phyloP scores from a whole-genome alignment of 2,329 filamentous ascomycete genomes.

The Cordyceps militaris region DNA sequence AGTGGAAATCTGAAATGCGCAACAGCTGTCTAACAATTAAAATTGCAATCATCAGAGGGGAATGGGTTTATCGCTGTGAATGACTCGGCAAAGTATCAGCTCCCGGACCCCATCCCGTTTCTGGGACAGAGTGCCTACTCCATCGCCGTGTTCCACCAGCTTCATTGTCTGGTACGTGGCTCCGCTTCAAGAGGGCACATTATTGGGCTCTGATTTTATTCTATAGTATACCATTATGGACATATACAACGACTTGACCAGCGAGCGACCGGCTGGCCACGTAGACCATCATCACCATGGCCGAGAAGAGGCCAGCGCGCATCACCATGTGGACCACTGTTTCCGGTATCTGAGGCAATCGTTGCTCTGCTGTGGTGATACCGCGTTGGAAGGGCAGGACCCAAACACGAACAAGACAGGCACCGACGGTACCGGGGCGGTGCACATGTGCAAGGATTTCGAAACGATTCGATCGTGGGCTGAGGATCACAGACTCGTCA shows the following conservation, averaged over 20 bases:
- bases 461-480: not conserved
- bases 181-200: not conserved
- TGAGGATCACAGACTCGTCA: not conserved
- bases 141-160: not conserved
- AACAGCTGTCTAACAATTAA: not conserved
- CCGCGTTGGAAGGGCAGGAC: not conserved
- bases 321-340: not conserved
- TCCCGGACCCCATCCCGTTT: not conserved
- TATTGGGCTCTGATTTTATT: not conserved
- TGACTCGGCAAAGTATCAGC: not conserved
- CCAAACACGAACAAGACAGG: not conserved
- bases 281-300: not conserved
- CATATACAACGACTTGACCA: not conserved
- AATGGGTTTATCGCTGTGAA: not conserved
- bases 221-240: not conserved
- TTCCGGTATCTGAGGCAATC: not conserved
- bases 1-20: not conserved
- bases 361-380: not conserved
- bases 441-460: conserved; percentile 4
- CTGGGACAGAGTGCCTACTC: not conserved
- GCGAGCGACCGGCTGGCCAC: not conserved
- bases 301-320: not conserved
- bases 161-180: not conserved
- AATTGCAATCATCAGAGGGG: not conserved
- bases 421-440: not conserved